These are phyloP conservation scores for Aspergillus diversus DNA, from an alignment of 495 filamentous ascomycete species.

Conservation along the genomic window DNA sequence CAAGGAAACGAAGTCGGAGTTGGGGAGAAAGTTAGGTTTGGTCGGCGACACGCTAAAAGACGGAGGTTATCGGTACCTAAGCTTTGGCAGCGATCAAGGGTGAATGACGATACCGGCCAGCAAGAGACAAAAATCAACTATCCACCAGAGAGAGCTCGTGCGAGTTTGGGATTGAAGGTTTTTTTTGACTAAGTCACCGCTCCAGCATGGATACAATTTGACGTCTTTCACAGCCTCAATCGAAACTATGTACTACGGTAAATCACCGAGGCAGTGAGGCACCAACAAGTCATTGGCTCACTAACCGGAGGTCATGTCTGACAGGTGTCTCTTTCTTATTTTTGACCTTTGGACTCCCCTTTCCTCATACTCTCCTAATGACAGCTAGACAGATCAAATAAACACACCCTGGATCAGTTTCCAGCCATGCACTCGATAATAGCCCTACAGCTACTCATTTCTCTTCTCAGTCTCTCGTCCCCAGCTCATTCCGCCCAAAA, in stretches of 20 bases:
- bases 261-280: not conserved
- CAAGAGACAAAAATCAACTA: not conserved
- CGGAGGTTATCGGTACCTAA: constrained; percentile 14
- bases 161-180: too few relatives aligned
- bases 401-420: constrained; percentile 5
- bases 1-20: not conserved
- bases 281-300: not conserved
- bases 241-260: too few relatives aligned
- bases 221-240: not conserved
- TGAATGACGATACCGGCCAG: constrained; percentile 3
- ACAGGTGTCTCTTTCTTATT: not conserved
- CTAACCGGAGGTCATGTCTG: too few relatives aligned
- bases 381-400: not conserved
- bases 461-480: constrained; percentile 39
- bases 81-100: not conserved
- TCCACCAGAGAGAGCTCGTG: too few relatives aligned
- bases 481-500: constrained; percentile 35
- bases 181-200: too few relatives aligned
- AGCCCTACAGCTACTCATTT: constrained; percentile 20
- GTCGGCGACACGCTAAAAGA: constrained; percentile 12
- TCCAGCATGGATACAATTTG: not conserved
- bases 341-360: not conserved
- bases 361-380: not conserved
- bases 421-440: constrained; percentile 20
- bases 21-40: constrained; percentile 7